phyloP scores from a whole-genome alignment of 331 rosid species.

The Malus hybrid region DNA sequence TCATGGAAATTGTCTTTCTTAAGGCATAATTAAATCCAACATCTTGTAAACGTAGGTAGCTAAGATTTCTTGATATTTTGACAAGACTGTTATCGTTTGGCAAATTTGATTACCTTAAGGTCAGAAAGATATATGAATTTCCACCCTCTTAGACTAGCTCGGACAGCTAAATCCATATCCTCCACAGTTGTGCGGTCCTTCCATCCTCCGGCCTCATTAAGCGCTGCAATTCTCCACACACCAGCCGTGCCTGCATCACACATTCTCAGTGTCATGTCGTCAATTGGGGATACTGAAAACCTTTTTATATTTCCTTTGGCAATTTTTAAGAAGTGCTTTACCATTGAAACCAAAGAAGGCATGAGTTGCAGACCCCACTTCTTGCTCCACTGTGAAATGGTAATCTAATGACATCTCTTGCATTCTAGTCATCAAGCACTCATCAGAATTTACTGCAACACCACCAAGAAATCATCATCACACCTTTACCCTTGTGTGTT shows the following conservation, averaged over 20 bases:
- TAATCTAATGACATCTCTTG: slow-evolving; percentile 94
- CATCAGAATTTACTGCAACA: slow-evolving; percentile 72
- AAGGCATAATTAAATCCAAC: too few species aligned
- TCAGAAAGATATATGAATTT: slow-evolving; percentile 73
- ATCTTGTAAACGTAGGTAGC: background rate
- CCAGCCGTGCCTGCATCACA: slow-evolving; percentile 77
- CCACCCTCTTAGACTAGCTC: slow-evolving; percentile 76
- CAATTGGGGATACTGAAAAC: background rate
- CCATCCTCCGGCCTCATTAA: slow-evolving; percentile 98
- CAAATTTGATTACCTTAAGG: slow-evolving; percentile 45
- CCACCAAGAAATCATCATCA: slow-evolving; percentile 3
- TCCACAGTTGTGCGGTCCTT: slow-evolving; percentile 88
- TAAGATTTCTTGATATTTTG: background rate
- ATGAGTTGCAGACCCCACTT: slow-evolving; percentile 78
- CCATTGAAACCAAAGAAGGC: slow-evolving; percentile 96
- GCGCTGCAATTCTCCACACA: slow-evolving; percentile 85
- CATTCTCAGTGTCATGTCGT: background rate
- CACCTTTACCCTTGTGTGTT: background rate
- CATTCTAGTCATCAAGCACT: slow-evolving; percentile 94
- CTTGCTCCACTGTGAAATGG: slow-evolving; percentile 92
- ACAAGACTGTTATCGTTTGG: background rate
- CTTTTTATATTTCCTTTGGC: background rate
- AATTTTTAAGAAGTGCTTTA: slow-evolving; percentile 12
- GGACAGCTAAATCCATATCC: slow-evolving; percentile 79
- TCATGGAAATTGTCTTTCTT: too few species aligned